Evolutionary conservation across 768 basidiomycete genomes (phyloP).

Genomic region (Termitomyces sp.): DNA sequence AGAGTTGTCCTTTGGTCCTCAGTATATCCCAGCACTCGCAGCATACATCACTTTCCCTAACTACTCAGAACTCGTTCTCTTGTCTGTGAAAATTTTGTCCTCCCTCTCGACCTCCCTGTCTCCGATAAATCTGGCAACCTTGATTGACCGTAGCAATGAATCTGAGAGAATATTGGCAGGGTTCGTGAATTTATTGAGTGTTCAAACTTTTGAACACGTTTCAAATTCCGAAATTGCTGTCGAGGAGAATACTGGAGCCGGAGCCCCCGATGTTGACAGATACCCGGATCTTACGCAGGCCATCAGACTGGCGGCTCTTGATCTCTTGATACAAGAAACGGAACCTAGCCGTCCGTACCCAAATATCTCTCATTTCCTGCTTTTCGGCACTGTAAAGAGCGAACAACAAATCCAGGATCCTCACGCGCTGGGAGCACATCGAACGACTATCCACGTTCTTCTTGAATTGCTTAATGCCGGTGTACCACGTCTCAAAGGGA

Average conservation of each 20-base stretch:
- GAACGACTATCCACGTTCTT: slow-evolving; percentile 76
- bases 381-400: slow-evolving; percentile 62
- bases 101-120: slow-evolving; percentile 60
- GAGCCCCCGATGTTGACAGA: slow-evolving; percentile 53
- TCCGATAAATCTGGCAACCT: slow-evolving; percentile 68
- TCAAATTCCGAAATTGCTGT: slow-evolving; percentile 52
- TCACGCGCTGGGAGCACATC: slow-evolving; percentile 61
- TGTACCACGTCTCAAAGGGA: slow-evolving; percentile 50
- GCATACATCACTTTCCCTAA: slow-evolving; percentile 70
- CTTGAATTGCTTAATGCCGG: slow-evolving; percentile 73
- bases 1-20: slow-evolving; percentile 61
- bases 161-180: slow-evolving; percentile 83
- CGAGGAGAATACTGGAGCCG: slow-evolving; percentile 67
- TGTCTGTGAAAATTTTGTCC: slow-evolving; percentile 75
- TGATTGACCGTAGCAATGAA: slow-evolving; percentile 77
- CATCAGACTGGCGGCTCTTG: slow-evolving; percentile 70
- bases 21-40: slow-evolving; percentile 76
- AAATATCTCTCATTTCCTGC: slow-evolving; percentile 82
- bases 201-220: slow-evolving; percentile 58
- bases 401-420: slow-evolving; percentile 75
- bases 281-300: slow-evolving; percentile 52
- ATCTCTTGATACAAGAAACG: slow-evolving; percentile 78
- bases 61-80: slow-evolving; percentile 67
- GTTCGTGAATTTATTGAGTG: slow-evolving; percentile 61
- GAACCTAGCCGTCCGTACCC: slow-evolving; percentile 57